Base-by-base conservation (phyloP, 441 rosid genomes). In the Erodium trifolium region DNA sequence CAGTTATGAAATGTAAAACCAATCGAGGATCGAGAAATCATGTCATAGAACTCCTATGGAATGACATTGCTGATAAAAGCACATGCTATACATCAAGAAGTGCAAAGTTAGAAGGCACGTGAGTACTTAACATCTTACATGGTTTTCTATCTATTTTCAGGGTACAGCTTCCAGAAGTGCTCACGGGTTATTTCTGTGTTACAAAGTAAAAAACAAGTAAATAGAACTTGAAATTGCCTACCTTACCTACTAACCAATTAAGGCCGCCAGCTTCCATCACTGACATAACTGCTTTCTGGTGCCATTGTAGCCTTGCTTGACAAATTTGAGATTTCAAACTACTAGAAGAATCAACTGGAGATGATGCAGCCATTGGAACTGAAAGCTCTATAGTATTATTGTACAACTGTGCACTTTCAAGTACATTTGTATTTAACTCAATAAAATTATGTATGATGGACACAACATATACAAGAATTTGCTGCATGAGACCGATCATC, bases 181-280 rank as follows among this genome's bases (percentile, higher is more conserved):
- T 17, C 29, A 19, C 27, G 5, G 3, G 27, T 57, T 57, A 57
- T 7, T 57, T 57, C 9, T 43, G 35, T 41, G 67, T 67, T 18
- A 66, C 70, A 41, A 73, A 69, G 66, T 69, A 57, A 5, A 70
- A 75, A 23, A 53, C 3, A 34, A 16, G 16, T 35, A 55, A 67
- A 66, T 65, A 73, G 70, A 78, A 74, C 71, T 59, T 73, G 69
- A 72, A 85, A 82, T 68, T 76, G 86, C 91, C 83, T 87, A 87
- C 89, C 93, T 89, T 89, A 89, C 96, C 96, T 89, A 89, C 93
- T 83, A 89, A 87, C 96, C 96, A 89, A 75, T 87, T 87, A 81
- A 89, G 89, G 69, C 89, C 96, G 73, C 96, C 96, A 27, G 96
- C 96, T 82, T 89, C 96, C 96, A 89, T 87, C 75, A 89, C 84